Base-by-base conservation (phyloP, 2,329 filamentous ascomycete species). In the Fusarium sp. region DNA sequence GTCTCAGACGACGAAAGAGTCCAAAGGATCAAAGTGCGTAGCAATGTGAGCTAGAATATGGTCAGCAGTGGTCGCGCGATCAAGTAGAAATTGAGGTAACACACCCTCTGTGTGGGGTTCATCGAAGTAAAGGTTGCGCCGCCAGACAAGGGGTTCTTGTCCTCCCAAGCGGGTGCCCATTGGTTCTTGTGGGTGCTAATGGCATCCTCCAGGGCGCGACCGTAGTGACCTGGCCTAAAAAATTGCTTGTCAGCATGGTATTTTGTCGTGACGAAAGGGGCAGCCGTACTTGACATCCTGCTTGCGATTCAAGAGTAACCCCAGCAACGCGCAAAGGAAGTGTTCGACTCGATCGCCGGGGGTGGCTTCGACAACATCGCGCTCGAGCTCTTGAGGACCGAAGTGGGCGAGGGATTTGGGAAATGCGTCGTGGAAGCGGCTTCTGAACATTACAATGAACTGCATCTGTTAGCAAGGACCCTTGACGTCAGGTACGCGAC, bases 371-470 rank as follows among this genome's bases (percentile, higher is more conserved):
- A 92, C 90, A 61, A 98, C 90, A 61, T 97, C 97, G 82, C 90
- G 89, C 84, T 99, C 97, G 70, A 99, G 90, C 83, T 99, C 97
- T 84, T 99, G 96, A 14, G 97, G 97, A 25, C 97, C 97, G 76
- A 97, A 95, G 81, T 98, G 94, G 75, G 94, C 89, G 38, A 97
- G 88, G 35, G 95, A 97, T 83, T 95, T 93, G 57, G 95, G 93
- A 76, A 99, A 97, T 70, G 91, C 93, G 70, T 98, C 95, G 84
- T 90, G 92, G 84, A 99, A 98, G 80, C 97, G 94, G 83, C 94
- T 93, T 82, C 96, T 92, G 85, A 98, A 99, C 94, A 98, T 98
- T 76, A 98, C 95, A 83, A 99, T 94, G 85, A 99, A 98, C 95
- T 98, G 79, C 76, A 77, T 77, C 79, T 80, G 79, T 83, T 80